Base-by-base conservation (phyloP, 169 alveolate species). In the Amoebophrya sp. region DNA sequence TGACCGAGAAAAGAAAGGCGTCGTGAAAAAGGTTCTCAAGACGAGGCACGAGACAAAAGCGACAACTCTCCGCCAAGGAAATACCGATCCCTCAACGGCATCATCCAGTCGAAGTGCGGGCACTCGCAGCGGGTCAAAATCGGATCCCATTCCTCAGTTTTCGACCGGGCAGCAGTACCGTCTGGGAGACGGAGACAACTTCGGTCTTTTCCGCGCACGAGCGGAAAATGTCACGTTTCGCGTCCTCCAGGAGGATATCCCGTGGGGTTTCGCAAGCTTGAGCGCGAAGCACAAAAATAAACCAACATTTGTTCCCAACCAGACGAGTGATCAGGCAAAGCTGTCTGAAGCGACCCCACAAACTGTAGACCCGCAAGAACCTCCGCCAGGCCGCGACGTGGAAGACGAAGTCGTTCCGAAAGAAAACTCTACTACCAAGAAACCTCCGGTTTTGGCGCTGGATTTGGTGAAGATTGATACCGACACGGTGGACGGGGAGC, bases 11-110 rank as follows among this genome's bases (percentile, higher is more conserved):
- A 66, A 66, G 32, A 18, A 25, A n/a, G 18, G 18, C 83, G 39
- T 66, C 83, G 83, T 66, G 29, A 66, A 66, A n/a, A 66, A 66
- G 35, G 83, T 66, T 1, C 83, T 66, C 83, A 66, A 25, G 83
- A 66, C 83, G 83, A 66, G 18, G 35, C 18, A 66, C 35, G 66
- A 47, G 66, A 18, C 29, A 12, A 18, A 12, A 12, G 66, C 66
- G 7, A n/a, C n/a, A n/a, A n/a, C n/a, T n/a, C n/a, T n/a, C n/a
- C n/a, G n/a, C n/a, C n/a, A n/a, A n/a, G n/a, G n/a, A n/a, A n/a
- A n/a, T n/a, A n/a, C n/a, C n/a, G n/a, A n/a, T n/a, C n/a, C n/a
- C n/a, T n/a, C n/a, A n/a, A 47, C 66, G 66, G 66, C 66, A 12
- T 12, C 66, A 18, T 12, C 66, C 18, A 18, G 29, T 47, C 7